Conservation (phyloP, 495 filamentous ascomycete genomes). For the Penicillium robsamsonii region DNA sequence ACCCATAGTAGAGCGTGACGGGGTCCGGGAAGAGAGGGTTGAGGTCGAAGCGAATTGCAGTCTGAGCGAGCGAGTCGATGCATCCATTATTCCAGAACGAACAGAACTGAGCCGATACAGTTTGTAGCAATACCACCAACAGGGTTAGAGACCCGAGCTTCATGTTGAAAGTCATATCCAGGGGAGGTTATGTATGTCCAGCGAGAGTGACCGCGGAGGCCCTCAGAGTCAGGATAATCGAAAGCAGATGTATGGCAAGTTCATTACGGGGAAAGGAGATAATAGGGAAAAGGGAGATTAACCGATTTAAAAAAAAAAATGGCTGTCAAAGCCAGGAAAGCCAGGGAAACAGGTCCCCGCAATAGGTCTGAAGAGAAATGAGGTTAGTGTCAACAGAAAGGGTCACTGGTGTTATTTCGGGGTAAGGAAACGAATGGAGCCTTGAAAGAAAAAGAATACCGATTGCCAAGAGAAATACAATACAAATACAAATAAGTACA, state of each 20-base stretch:
- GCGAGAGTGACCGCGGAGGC: constrained; percentile 24
- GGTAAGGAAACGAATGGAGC: background rate
- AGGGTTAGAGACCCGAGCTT: constrained; percentile 18
- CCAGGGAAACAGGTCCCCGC: constrained; percentile 21
- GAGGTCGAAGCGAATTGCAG: constrained; percentile 37
- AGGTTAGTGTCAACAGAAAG: constrained; percentile 15
- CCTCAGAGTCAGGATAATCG: constrained; percentile 24
- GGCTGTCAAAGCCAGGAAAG: background rate
- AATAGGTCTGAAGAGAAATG: constrained; percentile 15
- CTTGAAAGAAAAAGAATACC: background rate
- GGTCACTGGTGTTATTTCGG: background rate
- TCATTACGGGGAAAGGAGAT: constrained; percentile 3
- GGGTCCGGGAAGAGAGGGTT: constrained; percentile 39
- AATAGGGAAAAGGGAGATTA: background rate
- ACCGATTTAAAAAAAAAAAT: background rate
- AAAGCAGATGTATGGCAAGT: constrained; percentile 1
- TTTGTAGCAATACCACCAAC: constrained; percentile 22
- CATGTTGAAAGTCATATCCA: constrained; percentile 24
- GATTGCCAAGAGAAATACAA: background rate
- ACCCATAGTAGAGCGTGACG: constrained; percentile 41
- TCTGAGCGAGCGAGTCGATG: constrained; percentile 46
- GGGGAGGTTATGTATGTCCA: constrained; percentile 1
- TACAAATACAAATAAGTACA: background rate
- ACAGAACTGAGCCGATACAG: constrained; percentile 35
- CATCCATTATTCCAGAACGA: constrained; percentile 42